Percentiles rank a stretch among this genome's conserved stretches.
phyloP scores from a whole-genome alignment of 257 asterid genomes.

The Voacanga thouarsii region DNA sequence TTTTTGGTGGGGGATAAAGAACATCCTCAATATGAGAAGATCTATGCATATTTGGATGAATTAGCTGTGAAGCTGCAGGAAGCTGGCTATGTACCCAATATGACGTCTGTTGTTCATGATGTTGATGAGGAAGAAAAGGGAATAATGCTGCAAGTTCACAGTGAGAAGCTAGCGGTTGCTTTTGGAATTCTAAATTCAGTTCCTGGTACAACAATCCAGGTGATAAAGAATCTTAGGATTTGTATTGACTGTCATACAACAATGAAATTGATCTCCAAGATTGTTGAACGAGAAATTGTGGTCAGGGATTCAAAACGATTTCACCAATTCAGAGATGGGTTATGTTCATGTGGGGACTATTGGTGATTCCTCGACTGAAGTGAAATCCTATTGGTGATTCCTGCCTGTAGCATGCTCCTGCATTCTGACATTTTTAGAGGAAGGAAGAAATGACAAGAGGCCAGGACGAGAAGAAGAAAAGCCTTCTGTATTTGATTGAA shows the following conservation, averaged over 20 bases:
- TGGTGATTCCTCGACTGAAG: conserved; percentile 46
- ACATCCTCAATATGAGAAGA: conserved; percentile 63
- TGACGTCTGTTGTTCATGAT: conserved; percentile 70
- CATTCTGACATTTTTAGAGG: neutral
- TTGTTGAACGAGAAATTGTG: conserved; percentile 64
- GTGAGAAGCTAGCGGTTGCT: conserved; percentile 90
- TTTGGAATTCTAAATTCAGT: conserved; percentile 74
- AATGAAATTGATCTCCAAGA: conserved; percentile 63
- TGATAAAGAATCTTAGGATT: conserved; percentile 76
- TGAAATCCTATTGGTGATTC: conserved; percentile 8
- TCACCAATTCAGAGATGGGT: conserved; percentile 78
- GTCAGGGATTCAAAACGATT: conserved; percentile 87
- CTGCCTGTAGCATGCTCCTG: neutral
- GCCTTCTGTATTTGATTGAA: neutral
- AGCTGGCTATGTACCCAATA: conserved; percentile 63
- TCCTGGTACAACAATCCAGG: conserved; percentile 67
- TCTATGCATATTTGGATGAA: conserved; percentile 58
- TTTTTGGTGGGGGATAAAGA: conserved; percentile 72
- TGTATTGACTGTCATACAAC: conserved; percentile 76
- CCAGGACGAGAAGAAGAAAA: neutral
- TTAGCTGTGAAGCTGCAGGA: conserved; percentile 59
- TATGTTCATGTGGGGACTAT: conserved; percentile 86
- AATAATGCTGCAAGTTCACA: conserved; percentile 57
- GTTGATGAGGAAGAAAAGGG: conserved; percentile 88
- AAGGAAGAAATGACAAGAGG: neutral